Evolutionary conservation across 768 basidiomycete genomes (phyloP).

Genomic region (Scleroderma bovista): DNA sequence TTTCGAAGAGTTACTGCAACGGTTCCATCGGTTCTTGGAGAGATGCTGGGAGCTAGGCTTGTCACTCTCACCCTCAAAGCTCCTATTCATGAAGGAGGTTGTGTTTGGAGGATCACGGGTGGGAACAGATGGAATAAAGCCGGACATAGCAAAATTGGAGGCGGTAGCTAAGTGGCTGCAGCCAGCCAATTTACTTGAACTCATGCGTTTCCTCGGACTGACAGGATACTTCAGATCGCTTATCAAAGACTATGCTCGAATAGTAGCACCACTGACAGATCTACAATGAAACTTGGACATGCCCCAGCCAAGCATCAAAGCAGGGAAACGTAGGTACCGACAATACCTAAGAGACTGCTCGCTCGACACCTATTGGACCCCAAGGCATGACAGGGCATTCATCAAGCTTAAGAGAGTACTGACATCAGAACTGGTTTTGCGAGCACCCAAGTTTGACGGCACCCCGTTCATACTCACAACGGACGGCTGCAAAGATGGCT

Average conservation of each 20-base stretch:
- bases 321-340: too few species aligned
- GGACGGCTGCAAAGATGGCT: slow-evolving; percentile 29
- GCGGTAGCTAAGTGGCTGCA: too few species aligned
- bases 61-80: background rate
- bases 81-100: slow-evolving; percentile 4
- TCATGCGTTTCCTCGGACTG: slow-evolving; percentile 5
- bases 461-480: slow-evolving; percentile 34
- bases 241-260: slow-evolving; percentile 5
- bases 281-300: too few species aligned
- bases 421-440: too few species aligned
- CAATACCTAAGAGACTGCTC: too few species aligned
- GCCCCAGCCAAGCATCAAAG: too few species aligned
- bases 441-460: slow-evolving; percentile 21
- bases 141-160: too few species aligned
- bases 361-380: background rate
- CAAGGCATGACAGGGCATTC: too few species aligned
- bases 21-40: slow-evolving; percentile 21
- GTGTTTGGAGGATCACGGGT: background rate
- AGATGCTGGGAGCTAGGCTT: background rate
- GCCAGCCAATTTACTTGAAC: background rate
- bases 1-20: slow-evolving; percentile 23
- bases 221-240: slow-evolving; percentile 7
- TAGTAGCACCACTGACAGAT: too few species aligned
- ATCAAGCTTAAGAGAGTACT: too few species aligned
- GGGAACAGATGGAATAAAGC: too few species aligned